Evolutionary conservation across 495 filamentous ascomycete species (phyloP), one percentile per base, ranked within the genome.

Genomic region (Penicillium lividum): DNA sequence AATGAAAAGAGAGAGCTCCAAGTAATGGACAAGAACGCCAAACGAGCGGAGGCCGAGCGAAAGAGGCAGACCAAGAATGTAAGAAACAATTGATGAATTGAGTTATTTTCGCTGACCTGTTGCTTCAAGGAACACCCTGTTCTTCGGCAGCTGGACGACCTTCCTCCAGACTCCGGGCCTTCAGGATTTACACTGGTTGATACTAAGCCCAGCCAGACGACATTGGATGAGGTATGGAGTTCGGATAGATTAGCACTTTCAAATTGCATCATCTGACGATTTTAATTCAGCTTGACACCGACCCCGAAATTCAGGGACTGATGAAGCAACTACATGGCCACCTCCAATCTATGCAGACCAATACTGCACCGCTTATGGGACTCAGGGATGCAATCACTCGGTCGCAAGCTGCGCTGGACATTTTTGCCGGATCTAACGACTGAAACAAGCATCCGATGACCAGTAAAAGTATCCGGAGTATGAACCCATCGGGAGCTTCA

Each of bases 261-360:
- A 16, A 7, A 22, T 1, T 8, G 33, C n/a, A 47, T 0, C 13
- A 40, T 30, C 42, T 45, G 15, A 45, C 29, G 18, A 31, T 18
- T 31, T 22, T 5, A 25, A 18, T 29, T 54, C 56, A 80, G 77
- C 66, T 78, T 43, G 73, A 76, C n/a, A 45, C 60, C 13, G 76
- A 80, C 51, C 72, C 75, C 0, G 73, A 75, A n/a, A 57, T 72
- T 9, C 56, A 55, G 7, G 57, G 38, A 10, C 50, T 80, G 31
- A 61, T 79, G 53, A 73, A 68, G 52, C 80, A 85, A 59, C 67
- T 88, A 10, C 70, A 77, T 48, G 73, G 76, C 43, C 84, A 86
- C 67, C 70, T 87, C 27, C 77, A 80, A 58, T 84, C 78, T 30
- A 80, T 88, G 73, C 76, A 81, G 53, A 77, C 67, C 48, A 86